Conservation (phyloP, 768 basidiomycete species). For the Lactarius evosmus region DNA sequence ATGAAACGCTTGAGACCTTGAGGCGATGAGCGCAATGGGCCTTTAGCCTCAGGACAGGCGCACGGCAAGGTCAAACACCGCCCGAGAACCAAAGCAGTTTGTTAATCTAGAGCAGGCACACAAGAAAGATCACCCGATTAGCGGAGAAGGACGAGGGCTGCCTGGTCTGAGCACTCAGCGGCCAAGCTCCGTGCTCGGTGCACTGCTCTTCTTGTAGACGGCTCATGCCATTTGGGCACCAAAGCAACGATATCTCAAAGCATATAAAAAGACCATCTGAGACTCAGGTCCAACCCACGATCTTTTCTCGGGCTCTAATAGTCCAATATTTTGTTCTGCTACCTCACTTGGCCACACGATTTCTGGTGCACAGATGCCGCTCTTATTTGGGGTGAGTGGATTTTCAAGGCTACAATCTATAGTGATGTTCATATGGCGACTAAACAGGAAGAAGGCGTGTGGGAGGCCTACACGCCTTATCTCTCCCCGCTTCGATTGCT, state of each 20-base stretch:
- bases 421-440: not conserved
- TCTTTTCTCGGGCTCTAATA: not conserved
- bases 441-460: not conserved
- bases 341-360: not conserved
- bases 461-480: not conserved
- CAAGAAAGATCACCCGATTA: not conserved
- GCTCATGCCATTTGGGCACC: not conserved
- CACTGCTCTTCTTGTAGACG: not conserved
- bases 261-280: not conserved
- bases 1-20: not conserved
- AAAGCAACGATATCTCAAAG: not conserved
- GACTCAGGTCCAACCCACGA: not conserved
- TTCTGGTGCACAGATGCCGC: not conserved
- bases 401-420: not conserved
- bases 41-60: not conserved
- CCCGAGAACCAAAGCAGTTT: not conserved
- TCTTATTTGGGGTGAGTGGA: not conserved
- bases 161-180: not conserved
- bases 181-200: no score
- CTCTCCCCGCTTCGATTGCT: not conserved
- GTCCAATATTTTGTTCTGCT: not conserved
- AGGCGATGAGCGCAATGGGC: not conserved
- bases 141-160: not conserved
- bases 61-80: not conserved
- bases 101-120: not conserved